phyloP scores from a whole-genome alignment of 169 alveolate species.

The Haemoproteus tartakovskyi region DNA sequence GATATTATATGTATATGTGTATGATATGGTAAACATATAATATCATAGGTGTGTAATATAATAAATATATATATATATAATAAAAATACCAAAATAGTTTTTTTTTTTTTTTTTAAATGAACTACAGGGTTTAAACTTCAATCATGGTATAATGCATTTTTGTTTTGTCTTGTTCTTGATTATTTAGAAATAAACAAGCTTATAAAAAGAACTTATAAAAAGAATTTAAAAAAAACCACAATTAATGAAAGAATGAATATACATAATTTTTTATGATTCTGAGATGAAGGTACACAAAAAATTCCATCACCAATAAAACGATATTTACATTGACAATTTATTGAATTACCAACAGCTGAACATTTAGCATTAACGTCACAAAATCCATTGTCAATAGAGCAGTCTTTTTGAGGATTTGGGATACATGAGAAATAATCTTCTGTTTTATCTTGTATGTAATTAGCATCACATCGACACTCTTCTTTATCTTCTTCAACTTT shows the following conservation, averaged over 20 bases:
- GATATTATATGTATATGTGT: background rate
- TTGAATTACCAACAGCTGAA: background rate
- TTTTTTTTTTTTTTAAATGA: no score
- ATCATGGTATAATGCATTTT: no score
- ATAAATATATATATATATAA: no score
- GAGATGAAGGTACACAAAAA: conserved; percentile 29
- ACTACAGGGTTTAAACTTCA: no score
- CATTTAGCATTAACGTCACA: conserved; percentile 58
- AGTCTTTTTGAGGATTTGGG: conserved; percentile 11
- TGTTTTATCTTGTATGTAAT: conserved; percentile 20
- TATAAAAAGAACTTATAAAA: no score
- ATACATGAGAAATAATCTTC: conserved; percentile 31
- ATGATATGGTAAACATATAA: background rate
- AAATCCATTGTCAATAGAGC: conserved; percentile 21
- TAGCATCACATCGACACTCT: conserved; percentile 51
- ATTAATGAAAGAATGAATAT: no score
- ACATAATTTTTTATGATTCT: no score
- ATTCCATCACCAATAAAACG: conserved; percentile 52
- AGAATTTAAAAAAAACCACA: no score
- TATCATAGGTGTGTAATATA: no score
- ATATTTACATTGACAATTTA: conserved; percentile 26
- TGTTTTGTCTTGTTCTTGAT: no score
- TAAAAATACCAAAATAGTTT: no score
- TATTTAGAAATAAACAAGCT: no score
- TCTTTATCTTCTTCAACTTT: conserved; percentile 30